phyloP scores from a whole-genome alignment of 1,284 basidiomycete genomes.

The Microbotryum scabiosae region DNA sequence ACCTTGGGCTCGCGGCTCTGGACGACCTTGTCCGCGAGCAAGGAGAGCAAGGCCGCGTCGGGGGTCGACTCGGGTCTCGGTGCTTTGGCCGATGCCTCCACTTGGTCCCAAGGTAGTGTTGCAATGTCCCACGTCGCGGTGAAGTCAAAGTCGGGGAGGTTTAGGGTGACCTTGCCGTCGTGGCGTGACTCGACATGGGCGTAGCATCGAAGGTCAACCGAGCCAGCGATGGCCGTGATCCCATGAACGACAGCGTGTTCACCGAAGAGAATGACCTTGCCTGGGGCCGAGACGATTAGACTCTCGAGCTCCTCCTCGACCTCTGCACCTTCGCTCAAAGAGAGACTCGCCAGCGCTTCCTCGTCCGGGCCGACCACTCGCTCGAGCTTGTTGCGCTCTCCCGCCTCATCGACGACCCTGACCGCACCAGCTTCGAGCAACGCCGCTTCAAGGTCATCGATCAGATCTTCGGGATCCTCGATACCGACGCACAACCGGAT shows the following conservation, averaged over 20 bases:
- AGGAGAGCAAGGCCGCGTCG: slow-evolving; percentile 58
- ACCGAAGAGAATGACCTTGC: slow-evolving; percentile 96
- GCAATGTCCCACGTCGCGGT: slow-evolving; percentile 68
- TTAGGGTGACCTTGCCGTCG: slow-evolving; percentile 66
- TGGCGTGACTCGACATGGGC: slow-evolving; percentile 66
- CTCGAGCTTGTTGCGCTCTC: slow-evolving; percentile 30
- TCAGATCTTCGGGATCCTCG: slow-evolving; percentile 83
- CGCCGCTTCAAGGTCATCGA: slow-evolving; percentile 91
- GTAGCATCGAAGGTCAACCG: slow-evolving; percentile 92
- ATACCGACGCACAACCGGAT: slow-evolving; percentile 98
- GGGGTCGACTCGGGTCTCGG: slow-evolving; percentile 53
- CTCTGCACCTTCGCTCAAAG: background rate
- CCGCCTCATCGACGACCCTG: slow-evolving; percentile 38
- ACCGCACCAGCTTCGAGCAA: slow-evolving; percentile 88
- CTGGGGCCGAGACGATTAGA: slow-evolving; percentile 80
- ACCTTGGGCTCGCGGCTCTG: slow-evolving; percentile 13
- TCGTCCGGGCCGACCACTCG: slow-evolving; percentile 15
- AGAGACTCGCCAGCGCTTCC: background rate
- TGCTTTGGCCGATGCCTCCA: slow-evolving; percentile 47
- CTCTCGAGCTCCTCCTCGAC: slow-evolving; percentile 40
- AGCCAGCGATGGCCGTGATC: slow-evolving; percentile 88
- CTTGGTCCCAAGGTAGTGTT: slow-evolving; percentile 75
- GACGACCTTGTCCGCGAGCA: slow-evolving; percentile 20
- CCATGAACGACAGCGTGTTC: slow-evolving; percentile 99
- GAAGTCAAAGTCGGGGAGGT: slow-evolving; percentile 74